Evolutionary conservation across 2,329 filamentous ascomycete genomes (phyloP).

Genomic region (Cadophora gregata): DNA sequence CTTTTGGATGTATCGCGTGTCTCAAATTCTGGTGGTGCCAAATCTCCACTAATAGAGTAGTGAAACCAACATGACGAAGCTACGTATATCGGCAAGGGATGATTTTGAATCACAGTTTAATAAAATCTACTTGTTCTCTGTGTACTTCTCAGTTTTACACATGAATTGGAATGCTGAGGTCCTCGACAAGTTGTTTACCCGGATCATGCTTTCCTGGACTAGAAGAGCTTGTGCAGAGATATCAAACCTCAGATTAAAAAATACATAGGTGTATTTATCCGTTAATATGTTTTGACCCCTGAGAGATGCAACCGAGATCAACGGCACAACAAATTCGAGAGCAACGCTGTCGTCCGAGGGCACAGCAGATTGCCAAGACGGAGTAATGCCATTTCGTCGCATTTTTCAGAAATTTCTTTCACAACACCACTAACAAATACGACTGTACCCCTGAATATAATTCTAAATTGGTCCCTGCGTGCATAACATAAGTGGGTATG

Average conservation of each 20-base stretch:
- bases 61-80: no score
- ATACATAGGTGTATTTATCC: background rate
- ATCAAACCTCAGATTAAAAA: background rate
- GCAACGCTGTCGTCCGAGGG: background rate
- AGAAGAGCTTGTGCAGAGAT: background rate
- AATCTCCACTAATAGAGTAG: no score
- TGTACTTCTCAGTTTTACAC: no score
- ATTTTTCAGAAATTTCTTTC: background rate
- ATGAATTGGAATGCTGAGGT: no score
- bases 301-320: background rate
- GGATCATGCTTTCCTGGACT: no score
- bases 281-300: background rate
- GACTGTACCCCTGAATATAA: background rate
- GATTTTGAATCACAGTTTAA: no score
- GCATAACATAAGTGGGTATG: slow-evolving; percentile 4
- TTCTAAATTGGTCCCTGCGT: slow-evolving; percentile 6
- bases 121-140: no score
- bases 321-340: background rate
- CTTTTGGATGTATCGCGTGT: no score
- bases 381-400: background rate
- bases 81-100: no score
- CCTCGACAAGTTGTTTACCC: no score
- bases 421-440: slow-evolving; percentile 13
- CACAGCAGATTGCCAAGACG: slow-evolving; percentile 14
- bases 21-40: no score